Evolutionary conservation across 495 filamentous ascomycete genomes (phyloP), one percentile per base, ranked within the genome.

Genomic region (Podospora anserina): DNA sequence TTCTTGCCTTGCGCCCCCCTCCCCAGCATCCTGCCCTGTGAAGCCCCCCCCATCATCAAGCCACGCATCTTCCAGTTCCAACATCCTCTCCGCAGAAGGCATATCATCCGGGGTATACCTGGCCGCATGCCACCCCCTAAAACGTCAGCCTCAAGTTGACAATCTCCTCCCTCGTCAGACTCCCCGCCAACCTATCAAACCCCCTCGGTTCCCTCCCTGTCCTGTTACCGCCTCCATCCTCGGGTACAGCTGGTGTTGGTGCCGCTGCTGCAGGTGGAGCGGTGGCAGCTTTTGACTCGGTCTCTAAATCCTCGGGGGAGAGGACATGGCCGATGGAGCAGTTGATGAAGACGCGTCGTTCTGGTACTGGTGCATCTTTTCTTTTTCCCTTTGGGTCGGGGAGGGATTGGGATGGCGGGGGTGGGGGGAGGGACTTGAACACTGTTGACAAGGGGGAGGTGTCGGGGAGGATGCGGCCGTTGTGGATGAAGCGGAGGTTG

Each of bases 41-140:
- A 34, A 26, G 23, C 28, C 13, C 0, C 11, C 20, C 23, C 89
- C 89, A 71, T 88, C 88, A 68, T 99, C 95, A 71, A 99, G 90
- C 95, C 95, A 99, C 13, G 89, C 82, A 70, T 99, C 94, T 74
- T 99, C 95, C 68, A 97, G 89, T 68, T 66, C 85, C 75, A 70
- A 84, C 78, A 83, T 77, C 13, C 77, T 78, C 72, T 80, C 77
- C 4, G 85, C 83, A 61, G 80, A 83, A 6, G 93, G 93, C 90
- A 96, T 92, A 1, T 90, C 91, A 75, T 96, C 92, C 7, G 91
- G 91, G 9, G 93, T 95, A 66, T 91, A 88, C 9, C 90, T 87
- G 64, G 88, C 83, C 19, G 89, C 84, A 70, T 95, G 91, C 63
- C 94, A 86, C 32, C 88, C 87, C 49, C 90, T 85, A 80, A 97